Evolutionary conservation across 495 filamentous ascomycete genomes (phyloP).

Genomic region (Bathelium albidoporum): DNA sequence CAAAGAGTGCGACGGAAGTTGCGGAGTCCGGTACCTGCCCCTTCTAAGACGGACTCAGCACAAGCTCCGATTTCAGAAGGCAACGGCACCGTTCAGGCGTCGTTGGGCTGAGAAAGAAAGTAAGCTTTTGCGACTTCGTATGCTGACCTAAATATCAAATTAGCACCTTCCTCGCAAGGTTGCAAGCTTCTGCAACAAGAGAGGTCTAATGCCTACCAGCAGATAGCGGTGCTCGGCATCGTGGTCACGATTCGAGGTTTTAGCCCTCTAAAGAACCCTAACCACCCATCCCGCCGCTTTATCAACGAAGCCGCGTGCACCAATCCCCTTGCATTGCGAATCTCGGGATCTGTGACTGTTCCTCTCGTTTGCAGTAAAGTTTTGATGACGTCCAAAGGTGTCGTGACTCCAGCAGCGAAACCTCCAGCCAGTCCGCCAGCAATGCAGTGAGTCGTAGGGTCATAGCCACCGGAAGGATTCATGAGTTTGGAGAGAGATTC

Average conservation of each 20-base stretch:
- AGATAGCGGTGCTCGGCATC: slow-evolving; percentile 97
- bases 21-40: neutral
- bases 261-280: slow-evolving; percentile 86
- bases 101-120: slow-evolving; percentile 39
- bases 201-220: slow-evolving; percentile 60
- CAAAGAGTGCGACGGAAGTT: neutral
- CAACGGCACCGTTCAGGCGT: neutral
- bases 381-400: slow-evolving; percentile 95
- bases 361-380: slow-evolving; percentile 91
- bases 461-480: slow-evolving; percentile 76
- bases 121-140: slow-evolving; percentile 74
- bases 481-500: slow-evolving; percentile 90
- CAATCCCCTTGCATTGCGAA: slow-evolving; percentile 77
- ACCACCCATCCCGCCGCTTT: slow-evolving; percentile 69
- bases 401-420: slow-evolving; percentile 85
- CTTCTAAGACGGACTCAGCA: neutral
- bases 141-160: slow-evolving; percentile 44
- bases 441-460: slow-evolving; percentile 82
- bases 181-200: neutral
- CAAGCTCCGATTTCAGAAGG: neutral
- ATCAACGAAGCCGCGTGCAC: slow-evolving; percentile 72
- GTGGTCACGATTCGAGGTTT: slow-evolving; percentile 87
- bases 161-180: slow-evolving; percentile 16
- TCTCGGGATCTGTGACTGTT: slow-evolving; percentile 64
- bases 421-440: slow-evolving; percentile 90